Conservation (phyloP, 2,329 filamentous ascomycete genomes). For the Zalaria sp. region DNA sequence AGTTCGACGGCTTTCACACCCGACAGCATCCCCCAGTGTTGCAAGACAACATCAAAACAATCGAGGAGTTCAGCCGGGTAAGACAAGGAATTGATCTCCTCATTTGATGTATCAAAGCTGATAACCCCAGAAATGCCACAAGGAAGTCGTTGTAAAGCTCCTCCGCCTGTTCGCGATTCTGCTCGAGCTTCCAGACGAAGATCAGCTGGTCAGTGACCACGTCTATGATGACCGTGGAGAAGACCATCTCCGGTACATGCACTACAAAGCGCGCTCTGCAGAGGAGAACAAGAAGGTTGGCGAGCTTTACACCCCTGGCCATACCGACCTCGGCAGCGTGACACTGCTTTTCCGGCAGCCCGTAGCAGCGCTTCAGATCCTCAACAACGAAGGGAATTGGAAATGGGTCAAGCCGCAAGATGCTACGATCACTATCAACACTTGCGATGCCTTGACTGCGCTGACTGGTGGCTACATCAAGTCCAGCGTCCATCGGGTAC, state of each 20-base stretch:
- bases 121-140: conserved; percentile 26
- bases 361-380: conserved; percentile 23
- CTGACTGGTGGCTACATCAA: conserved; percentile 30
- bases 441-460: conserved; percentile 23
- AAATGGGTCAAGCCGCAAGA: conserved; percentile 25
- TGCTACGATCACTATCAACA: conserved; percentile 25
- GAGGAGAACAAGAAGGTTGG: conserved; percentile 15
- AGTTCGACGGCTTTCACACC: conserved; percentile 23
- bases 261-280: conserved; percentile 30
- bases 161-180: conserved; percentile 47
- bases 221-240: conserved; percentile 44
- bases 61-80: conserved; percentile 39
- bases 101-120: conserved; percentile 9
- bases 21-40: conserved; percentile 33
- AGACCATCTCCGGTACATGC: conserved; percentile 50
- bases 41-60: conserved; percentile 36
- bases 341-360: conserved; percentile 24
- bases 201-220: conserved; percentile 41
- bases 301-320: conserved; percentile 19
- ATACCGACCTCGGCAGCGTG: conserved; percentile 27
- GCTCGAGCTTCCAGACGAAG: conserved; percentile 45
- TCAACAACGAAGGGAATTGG: conserved; percentile 21
- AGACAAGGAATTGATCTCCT: conserved; percentile 1
- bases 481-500: conserved; percentile 34
- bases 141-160: conserved; percentile 42